Evolutionary conservation across 805 yeast genomes (phyloP).

Genomic region (Saccharomycopsis sp.): DNA sequence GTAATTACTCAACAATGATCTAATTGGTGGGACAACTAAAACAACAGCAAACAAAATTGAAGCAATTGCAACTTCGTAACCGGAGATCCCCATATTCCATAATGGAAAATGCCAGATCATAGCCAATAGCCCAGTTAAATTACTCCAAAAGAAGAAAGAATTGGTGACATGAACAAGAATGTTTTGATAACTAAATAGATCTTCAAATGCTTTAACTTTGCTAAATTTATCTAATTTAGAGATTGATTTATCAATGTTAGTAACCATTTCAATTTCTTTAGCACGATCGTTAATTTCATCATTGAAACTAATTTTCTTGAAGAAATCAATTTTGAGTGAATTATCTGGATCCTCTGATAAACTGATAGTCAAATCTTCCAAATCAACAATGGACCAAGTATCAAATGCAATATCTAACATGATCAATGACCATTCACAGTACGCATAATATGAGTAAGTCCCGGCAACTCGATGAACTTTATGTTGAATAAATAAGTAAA

Average conservation of each 20-base stretch:
- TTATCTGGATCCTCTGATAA: slow-evolving; percentile 23
- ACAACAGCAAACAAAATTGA: slow-evolving; percentile 54
- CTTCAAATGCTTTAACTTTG: slow-evolving; percentile 13
- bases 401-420: slow-evolving; percentile 81
- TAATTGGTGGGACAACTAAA: slow-evolving; percentile 39
- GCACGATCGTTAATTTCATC: slow-evolving; percentile 24
- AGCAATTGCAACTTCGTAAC: slow-evolving; percentile 72
- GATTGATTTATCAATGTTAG: slow-evolving; percentile 21
- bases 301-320: slow-evolving; percentile 20
- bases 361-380: slow-evolving; percentile 49
- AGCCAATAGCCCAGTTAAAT: slow-evolving; percentile 69
- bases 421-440: slow-evolving; percentile 89
- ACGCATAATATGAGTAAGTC: slow-evolving; percentile 93
- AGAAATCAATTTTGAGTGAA: slow-evolving; percentile 17
- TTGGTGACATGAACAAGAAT: slow-evolving; percentile 46
- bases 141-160: slow-evolving; percentile 80
- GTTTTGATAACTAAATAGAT: slow-evolving; percentile 28
- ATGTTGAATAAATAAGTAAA: slow-evolving; percentile 88
- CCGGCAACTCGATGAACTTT: slow-evolving; percentile 83
- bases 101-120: slow-evolving; percentile 96
- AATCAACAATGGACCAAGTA: slow-evolving; percentile 68
- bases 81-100: slow-evolving; percentile 97
- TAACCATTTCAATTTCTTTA: slow-evolving; percentile 24
- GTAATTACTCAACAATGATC: slow-evolving; percentile 31
- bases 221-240: slow-evolving; percentile 22